Evolutionary conservation across 2,329 filamentous ascomycete genomes (phyloP).

Genomic region (Blumeria hordei): DNA sequence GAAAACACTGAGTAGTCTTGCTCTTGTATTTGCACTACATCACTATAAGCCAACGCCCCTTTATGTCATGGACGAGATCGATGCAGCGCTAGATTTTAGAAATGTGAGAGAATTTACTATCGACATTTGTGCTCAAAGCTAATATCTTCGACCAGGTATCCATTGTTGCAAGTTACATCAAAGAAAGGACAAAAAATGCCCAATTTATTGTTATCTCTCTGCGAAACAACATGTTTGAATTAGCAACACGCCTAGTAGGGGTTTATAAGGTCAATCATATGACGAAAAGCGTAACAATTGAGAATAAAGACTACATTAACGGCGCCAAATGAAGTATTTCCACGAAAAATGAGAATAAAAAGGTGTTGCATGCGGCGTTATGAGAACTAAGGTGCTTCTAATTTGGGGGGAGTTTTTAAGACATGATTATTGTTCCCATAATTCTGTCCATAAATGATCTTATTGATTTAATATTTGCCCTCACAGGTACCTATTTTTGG

Average conservation of each 20-base stretch:
- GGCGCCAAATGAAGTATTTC: too few relatives aligned
- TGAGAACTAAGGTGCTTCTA: too few relatives aligned
- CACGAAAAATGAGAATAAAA: too few relatives aligned
- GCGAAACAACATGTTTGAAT: conserved; percentile 98
- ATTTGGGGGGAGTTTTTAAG: too few relatives aligned
- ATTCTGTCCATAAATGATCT: too few relatives aligned
- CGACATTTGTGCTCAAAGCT: too few relatives aligned
- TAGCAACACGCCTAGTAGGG: conserved; percentile 80
- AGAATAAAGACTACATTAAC: conserved; percentile 51
- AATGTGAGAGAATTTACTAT: conserved; percentile 41
- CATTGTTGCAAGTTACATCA: conserved; percentile 97
- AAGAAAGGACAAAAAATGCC: conserved; percentile 95
- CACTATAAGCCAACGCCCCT: conserved; percentile 94
- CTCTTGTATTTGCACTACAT: conserved; percentile 91
- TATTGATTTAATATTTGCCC: too few relatives aligned
- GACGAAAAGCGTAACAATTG: conserved; percentile 78
- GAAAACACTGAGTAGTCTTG: conserved; percentile 83
- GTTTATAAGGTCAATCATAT: conserved; percentile 99
- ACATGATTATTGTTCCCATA: too few relatives aligned
- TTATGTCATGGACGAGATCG: conserved; percentile 99
- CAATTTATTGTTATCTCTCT: conserved; percentile 97
- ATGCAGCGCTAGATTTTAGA: conserved; percentile 89
- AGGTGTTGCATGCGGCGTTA: too few relatives aligned
- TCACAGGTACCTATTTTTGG: too few relatives aligned
- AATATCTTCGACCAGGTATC: conserved; percentile 37